Percentiles rank a stretch among this genome's conserved stretches.
Evolutionary conservation across 2,329 filamentous ascomycete genomes (phyloP).

Genomic region (Penicillium sp.): DNA sequence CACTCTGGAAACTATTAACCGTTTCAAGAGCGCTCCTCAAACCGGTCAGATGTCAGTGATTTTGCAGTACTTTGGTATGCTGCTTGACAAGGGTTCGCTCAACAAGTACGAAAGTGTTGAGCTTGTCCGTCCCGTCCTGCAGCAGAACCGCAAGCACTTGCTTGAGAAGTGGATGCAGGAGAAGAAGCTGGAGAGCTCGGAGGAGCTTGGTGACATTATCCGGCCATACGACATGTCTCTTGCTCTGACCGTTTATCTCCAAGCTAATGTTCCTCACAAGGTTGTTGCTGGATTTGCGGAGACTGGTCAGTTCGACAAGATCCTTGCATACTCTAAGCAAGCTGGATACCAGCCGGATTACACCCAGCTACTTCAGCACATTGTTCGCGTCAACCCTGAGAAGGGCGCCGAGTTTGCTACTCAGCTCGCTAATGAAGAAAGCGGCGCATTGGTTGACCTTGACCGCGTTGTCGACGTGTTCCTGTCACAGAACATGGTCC

Average conservation of each 20-base stretch:
- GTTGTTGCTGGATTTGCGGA: slow-evolving; percentile 94
- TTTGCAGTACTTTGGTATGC: slow-evolving; percentile 95
- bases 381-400: slow-evolving; percentile 85
- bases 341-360: slow-evolving; percentile 93
- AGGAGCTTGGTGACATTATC: slow-evolving; percentile 93
- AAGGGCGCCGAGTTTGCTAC: slow-evolving; percentile 94
- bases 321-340: slow-evolving; percentile 83
- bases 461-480: slow-evolving; percentile 97
- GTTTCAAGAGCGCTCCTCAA: slow-evolving; percentile 83
- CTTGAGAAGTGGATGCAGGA: slow-evolving; percentile 98
- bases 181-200: slow-evolving; percentile 92
- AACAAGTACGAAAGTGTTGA: slow-evolving; percentile 95
- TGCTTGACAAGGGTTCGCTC: slow-evolving; percentile 89
- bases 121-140: slow-evolving; percentile 85
- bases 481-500: slow-evolving; percentile 95
- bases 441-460: slow-evolving; percentile 83
- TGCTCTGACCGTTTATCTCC: slow-evolving; percentile 84
- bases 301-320: slow-evolving; percentile 95
- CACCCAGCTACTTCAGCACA: slow-evolving; percentile 86
- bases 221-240: slow-evolving; percentile 85
- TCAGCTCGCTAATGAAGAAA: slow-evolving; percentile 85
- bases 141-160: slow-evolving; percentile 91
- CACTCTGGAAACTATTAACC: slow-evolving; percentile 91
- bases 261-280: slow-evolving; percentile 88
- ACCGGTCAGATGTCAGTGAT: slow-evolving; percentile 80